Evolutionary conservation across 2,329 filamentous ascomycete genomes (phyloP).

Genomic region (Penicillium sp.): DNA sequence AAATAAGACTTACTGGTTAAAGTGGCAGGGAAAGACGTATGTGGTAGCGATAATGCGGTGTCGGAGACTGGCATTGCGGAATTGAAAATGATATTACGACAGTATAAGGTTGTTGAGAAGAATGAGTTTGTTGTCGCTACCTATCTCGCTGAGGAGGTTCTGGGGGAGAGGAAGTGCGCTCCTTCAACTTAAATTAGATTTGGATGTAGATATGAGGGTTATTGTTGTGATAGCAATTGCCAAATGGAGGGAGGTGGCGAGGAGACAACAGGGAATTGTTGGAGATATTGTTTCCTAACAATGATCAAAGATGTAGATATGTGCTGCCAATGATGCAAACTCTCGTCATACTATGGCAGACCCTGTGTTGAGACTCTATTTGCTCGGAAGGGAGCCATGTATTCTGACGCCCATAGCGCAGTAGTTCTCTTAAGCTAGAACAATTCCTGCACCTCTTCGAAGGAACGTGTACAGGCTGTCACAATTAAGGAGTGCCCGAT

Average conservation of each 20-base stretch:
- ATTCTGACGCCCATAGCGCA: too few species aligned
- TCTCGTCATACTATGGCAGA: too few species aligned
- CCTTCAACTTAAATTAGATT: too few species aligned
- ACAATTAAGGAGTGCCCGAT: too few species aligned
- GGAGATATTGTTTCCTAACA: background rate
- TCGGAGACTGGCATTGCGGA: too few species aligned
- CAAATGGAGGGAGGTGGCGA: background rate
- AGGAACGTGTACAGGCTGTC: too few species aligned
- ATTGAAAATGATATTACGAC: background rate
- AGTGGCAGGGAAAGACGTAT: background rate
- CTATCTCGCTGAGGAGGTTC: background rate
- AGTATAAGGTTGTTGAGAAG: background rate
- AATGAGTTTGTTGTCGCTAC: background rate
- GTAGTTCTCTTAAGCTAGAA: too few species aligned
- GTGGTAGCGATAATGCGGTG: background rate
- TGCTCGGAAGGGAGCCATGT: too few species aligned
- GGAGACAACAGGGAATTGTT: background rate
- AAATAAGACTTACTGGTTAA: background rate
- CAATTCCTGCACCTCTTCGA: too few species aligned
- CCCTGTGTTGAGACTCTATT: too few species aligned
- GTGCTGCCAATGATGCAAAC: too few species aligned
- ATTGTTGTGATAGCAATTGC: background rate
- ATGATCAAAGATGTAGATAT: too few species aligned
- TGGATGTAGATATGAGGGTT: background rate
- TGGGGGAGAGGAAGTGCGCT: background rate